Base-by-base conservation (phyloP, 2,329 filamentous ascomycete genomes). In the Huntiella savannae region DNA sequence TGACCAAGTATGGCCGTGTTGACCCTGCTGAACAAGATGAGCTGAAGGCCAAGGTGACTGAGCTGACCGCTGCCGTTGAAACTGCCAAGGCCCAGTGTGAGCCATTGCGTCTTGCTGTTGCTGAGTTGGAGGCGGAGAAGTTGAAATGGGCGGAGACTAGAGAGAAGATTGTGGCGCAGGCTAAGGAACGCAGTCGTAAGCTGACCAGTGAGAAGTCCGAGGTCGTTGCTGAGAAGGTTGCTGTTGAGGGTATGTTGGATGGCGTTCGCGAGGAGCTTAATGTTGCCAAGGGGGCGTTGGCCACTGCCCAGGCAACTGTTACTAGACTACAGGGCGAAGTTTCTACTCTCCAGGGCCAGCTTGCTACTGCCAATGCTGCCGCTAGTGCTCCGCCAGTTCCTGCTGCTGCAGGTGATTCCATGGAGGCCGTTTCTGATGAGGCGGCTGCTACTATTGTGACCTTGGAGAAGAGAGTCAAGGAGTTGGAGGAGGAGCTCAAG, bases 1-100 rank as follows among this genome's bases (percentile, higher is more conserved):
- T 98, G 43, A 86, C 85, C 53, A 95, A 94, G 59, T 95, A 96
- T 57, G 87, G 94, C 54, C 83, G 88, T 47, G 84, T 92, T 45
- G 91, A 98, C 57, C 88, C 91, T 38, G 84, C 83, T 3, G 88
- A 96, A 57, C 73, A 95, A 58, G 88, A 96, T 55, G 78, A 81
- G 50, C 71, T 98, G 49, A 94, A 91, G 64, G 76, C 82, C 57
- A 78, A 79, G 49, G 73, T 95, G 45, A 64, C 75, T 5, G 64
- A 64, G 1, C 63, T 87, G 8, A 70, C 84, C 57, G 63, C 67
- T 28, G 80, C 87, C 57, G 71, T 77, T 5, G 70, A 81, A 53
- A 54, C 66, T 2, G 60, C 75, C 40, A 71, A 67, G 55, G 60
- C 65, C 49, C 62, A 63, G 4, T 68, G 70, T 49, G 57, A 64